phyloP scores from a whole-genome alignment of 257 asterid species.

The Cruciata laevipes region DNA sequence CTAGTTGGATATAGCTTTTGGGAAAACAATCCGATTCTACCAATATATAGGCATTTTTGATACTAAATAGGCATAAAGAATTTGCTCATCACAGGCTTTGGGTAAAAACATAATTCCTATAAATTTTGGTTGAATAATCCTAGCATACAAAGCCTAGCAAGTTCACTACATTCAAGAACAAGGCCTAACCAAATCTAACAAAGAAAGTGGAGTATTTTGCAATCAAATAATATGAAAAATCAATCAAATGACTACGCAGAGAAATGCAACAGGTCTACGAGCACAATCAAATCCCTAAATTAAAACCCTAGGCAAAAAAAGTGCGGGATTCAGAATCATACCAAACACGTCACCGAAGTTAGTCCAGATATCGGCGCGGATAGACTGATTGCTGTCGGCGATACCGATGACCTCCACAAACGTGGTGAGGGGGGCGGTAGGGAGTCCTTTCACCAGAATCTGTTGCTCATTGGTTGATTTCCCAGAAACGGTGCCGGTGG shows the following conservation, averaged over 20 bases:
- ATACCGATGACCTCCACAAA: conserved; percentile 87
- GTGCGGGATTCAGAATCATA: conserved; percentile 19
- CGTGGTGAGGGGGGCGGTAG: conserved; percentile 55
- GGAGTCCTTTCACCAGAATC: conserved; percentile 58
- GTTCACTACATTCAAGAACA: not conserved
- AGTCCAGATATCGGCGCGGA: conserved; percentile 69
- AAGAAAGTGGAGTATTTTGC: not conserved
- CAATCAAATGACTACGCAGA: not conserved
- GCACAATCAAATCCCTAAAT: not conserved
- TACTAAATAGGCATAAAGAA: not conserved
- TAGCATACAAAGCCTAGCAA: not conserved
- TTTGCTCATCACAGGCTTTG: not conserved
- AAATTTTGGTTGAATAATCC: not conserved
- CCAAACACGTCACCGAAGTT: conserved; percentile 80
- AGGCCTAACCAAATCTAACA: not conserved
- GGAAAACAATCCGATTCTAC: not conserved
- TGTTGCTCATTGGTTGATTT: conserved; percentile 82
- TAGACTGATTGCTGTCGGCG: conserved; percentile 64
- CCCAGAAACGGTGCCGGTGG: conserved; percentile 48
- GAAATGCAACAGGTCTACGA: no score
- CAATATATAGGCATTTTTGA: no score
- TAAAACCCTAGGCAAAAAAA: not conserved
- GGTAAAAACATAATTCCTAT: not conserved
- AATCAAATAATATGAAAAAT: not conserved
- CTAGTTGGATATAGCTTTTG: not conserved